Conservation (phyloP, 2,329 filamentous ascomycete genomes). For the Atkinsonella hypoxylon region DNA sequence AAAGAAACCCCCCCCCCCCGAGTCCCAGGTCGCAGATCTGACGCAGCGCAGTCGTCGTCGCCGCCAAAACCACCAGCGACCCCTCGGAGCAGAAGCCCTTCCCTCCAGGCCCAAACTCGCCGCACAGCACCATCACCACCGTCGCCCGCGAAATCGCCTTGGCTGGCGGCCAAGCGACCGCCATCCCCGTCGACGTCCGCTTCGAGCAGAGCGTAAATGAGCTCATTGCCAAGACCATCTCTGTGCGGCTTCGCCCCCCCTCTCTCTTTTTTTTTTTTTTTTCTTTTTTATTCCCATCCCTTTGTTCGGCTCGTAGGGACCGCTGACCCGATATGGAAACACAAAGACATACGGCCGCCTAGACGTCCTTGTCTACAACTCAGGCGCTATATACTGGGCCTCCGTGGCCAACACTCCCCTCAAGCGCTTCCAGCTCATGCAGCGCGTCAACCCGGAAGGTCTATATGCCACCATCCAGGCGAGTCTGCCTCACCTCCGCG, state of each 20-base stretch:
- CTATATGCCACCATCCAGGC: slow-evolving; percentile 63
- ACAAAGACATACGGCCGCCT: slow-evolving; percentile 45
- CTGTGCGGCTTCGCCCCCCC: slow-evolving; percentile 8
- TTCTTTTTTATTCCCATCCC: not conserved
- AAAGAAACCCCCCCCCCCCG: not conserved
- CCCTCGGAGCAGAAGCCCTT: slow-evolving; percentile 44
- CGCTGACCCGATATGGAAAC: not conserved
- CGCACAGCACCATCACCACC: slow-evolving; percentile 65
- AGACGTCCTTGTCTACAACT: slow-evolving; percentile 72
- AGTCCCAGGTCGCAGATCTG: not conserved
- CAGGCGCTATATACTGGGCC: slow-evolving; percentile 77
- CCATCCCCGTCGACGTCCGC: slow-evolving; percentile 60
- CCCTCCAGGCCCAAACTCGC: slow-evolving; percentile 66
- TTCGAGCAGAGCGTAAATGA: slow-evolving; percentile 46
- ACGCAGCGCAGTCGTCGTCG: slow-evolving; percentile 50
- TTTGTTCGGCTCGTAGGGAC: too few species aligned
- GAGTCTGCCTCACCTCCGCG: slow-evolving; percentile 51
- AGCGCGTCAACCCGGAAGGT: slow-evolving; percentile 62
- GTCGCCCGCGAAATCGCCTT: slow-evolving; percentile 62
- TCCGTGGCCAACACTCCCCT: slow-evolving; percentile 60
- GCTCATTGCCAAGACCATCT: slow-evolving; percentile 48
- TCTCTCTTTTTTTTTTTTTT: too few species aligned
- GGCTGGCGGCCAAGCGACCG: slow-evolving; percentile 49
- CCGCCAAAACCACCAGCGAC: slow-evolving; percentile 63
- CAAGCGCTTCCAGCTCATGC: slow-evolving; percentile 69